Base-by-base conservation (phyloP, 1,284 basidiomycete genomes). In the Ustilago cynodontis region DNA sequence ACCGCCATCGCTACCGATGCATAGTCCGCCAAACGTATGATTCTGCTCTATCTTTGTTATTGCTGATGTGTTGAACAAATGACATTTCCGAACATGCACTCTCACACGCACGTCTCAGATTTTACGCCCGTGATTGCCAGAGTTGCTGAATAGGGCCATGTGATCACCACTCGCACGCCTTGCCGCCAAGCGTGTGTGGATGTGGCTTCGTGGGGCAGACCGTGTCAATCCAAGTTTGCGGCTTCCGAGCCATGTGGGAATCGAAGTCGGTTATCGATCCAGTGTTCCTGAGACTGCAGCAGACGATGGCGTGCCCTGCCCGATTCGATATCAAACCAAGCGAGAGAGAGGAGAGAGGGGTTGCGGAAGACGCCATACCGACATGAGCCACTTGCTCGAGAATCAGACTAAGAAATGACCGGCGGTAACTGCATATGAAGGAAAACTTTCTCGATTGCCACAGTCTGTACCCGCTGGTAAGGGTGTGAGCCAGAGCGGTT, bases 1-100 rank as follows among this genome's bases (percentile, higher is more conserved):
- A 61, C 69, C 31, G 63, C 68, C 2, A 75, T 75, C 26, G 72
- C 70, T 28, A 63, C 68, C 26, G 66, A 67, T 60, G 68, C 64
- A 49, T 65, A 24, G 43, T 16, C 55, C n/a, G n/a, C n/a, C n/a
- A n/a, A n/a, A n/a, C n/a, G n/a, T n/a, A n/a, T n/a, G n/a, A n/a
- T n/a, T 4, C 39, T 20, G 41, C 41, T 26, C n/a, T 13, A 18
- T 28, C 31, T 45, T 43, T 20, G 13, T 53, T 37, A 50, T 41
- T 29, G 14, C 35, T n/a, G n/a, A 11, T 37, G 9, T 55, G 2
- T 31, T 28, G 22, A 4, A 14, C 0, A 43, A 43, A 43, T 43
- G 41, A 20, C 14, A n/a, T 20, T 18, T 43, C 31, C 24, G 18
- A n/a, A n/a, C 29, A 31, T 22, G 6, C 45, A 31, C 22, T 3